These are phyloP conservation scores for Ogataea nonfermentans DNA, from an alignment of 805 yeast genomes.

Conservation along the genomic window DNA sequence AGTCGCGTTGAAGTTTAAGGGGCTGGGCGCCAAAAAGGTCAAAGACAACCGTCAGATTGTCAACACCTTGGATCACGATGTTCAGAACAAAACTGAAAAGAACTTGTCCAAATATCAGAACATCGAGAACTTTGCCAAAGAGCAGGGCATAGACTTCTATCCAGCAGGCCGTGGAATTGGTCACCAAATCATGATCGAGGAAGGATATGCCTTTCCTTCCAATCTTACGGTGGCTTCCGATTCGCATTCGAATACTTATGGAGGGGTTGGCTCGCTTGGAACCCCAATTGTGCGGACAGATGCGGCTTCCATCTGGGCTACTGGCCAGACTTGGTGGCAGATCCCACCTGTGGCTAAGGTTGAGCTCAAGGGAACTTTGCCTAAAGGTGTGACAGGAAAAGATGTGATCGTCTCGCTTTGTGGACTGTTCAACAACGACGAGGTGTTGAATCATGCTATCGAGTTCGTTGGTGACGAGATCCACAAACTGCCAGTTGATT, in stretches of 20 bases:
- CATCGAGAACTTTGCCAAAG: slow-evolving; percentile 84
- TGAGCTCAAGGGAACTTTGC: slow-evolving; percentile 76
- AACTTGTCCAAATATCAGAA: slow-evolving; percentile 84
- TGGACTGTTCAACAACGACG: slow-evolving; percentile 89
- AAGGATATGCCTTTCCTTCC: slow-evolving; percentile 96
- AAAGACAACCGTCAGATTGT: slow-evolving; percentile 89
- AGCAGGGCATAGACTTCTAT: slow-evolving; percentile 92
- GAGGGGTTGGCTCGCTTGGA: slow-evolving; percentile 94
- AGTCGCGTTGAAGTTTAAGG: slow-evolving; percentile 93
- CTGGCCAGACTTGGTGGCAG: slow-evolving; percentile 99
- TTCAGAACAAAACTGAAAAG: slow-evolving; percentile 87
- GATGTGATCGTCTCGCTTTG: slow-evolving; percentile 96
- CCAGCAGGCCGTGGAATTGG: slow-evolving; percentile 99
- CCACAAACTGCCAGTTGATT: slow-evolving; percentile 67
- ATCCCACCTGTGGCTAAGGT: slow-evolving; percentile 98
- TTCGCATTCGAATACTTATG: slow-evolving; percentile 96
- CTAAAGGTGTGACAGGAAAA: slow-evolving; percentile 89
- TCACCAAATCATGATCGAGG: slow-evolving; percentile 98
- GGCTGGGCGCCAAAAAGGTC: slow-evolving; percentile 84
- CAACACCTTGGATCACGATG: slow-evolving; percentile 96
- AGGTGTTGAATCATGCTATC: slow-evolving; percentile 89
- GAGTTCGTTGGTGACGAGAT: slow-evolving; percentile 88
- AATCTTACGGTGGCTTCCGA: slow-evolving; percentile 95
- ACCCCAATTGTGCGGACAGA: slow-evolving; percentile 98
- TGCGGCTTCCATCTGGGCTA: slow-evolving; percentile 99